Base-by-base conservation (phyloP, 495 filamentous ascomycete genomes). In the Cercophora scortea region DNA sequence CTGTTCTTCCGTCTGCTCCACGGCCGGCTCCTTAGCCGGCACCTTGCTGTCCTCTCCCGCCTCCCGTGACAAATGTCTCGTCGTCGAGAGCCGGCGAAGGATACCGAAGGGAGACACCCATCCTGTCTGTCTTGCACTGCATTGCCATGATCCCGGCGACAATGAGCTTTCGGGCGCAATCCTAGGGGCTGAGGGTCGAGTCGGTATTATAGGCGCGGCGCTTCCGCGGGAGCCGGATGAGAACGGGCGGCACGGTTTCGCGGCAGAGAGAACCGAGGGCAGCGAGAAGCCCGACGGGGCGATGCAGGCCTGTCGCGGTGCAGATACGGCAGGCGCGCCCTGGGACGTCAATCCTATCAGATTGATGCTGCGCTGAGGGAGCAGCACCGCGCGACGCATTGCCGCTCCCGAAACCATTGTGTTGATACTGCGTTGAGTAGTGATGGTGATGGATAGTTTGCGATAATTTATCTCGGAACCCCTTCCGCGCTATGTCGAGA, bases 401-500 rank as follows among this genome's bases (percentile, higher is more conserved):
- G 62, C 63, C 44, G 59, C 65, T 57, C 67, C 67, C 63, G 64
- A 53, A 60, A 55, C 62, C 67, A 70, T 66, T 41, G 17, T 57
- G 34, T 25, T 25, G 25, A 2, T 25, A 25, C 25, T 25, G 25
- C 25, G 25, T 25, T 25, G 5, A 25, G 25, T 25, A 25, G 25
- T 25, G 25, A 2, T 25, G 25, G 25, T 25, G 25, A 25, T 25
- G 25, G 25, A 25, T 25, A 25, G 25, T 25, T 25, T 25, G 25
- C 25, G 38, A 19, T 49, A 32, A 16, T 15, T 36, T 49, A 50
- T 12, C 51, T 44, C 35, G 35, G 44, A 45, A 45, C 4, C 17
- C 43, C 25, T 33, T 32, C 38, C 48, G 53, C 55, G 55, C 51
- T 59, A 57, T 59, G 51, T 60, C 50, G 56, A 53, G 51, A 49